Percentiles rank a stretch among this genome's conserved stretches.
phyloP scores from a whole-genome alignment of 345 rosid genomes.

The Gossypium raimondii region DNA sequence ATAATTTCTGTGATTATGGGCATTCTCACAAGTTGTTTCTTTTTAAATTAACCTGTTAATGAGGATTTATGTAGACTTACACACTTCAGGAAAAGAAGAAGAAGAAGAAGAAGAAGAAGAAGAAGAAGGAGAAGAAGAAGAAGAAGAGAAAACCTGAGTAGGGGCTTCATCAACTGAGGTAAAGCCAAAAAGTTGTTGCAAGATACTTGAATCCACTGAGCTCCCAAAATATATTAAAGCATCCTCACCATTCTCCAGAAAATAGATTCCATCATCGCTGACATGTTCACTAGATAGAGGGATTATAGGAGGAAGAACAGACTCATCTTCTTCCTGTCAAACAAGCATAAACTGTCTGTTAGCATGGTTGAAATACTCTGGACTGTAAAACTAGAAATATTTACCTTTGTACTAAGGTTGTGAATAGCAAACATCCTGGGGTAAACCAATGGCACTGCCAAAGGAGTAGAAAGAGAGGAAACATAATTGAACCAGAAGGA shows the following conservation, averaged over 20 bases:
- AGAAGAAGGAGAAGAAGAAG: too few relatives aligned
- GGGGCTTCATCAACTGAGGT: slow-evolving; percentile 58
- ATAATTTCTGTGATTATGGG: background rate
- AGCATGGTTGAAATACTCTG: slow-evolving; percentile 10
- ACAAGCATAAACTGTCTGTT: slow-evolving; percentile 14
- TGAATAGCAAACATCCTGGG: slow-evolving; percentile 90
- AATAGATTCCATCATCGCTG: slow-evolving; percentile 75
- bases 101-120: background rate
- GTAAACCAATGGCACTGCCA: slow-evolving; percentile 71
- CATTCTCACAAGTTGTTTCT: background rate
- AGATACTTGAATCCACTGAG: slow-evolving; percentile 54
- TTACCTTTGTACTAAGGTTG: slow-evolving; percentile 65
- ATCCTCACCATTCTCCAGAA: slow-evolving; percentile 94
- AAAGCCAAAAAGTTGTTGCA: slow-evolving; percentile 62
- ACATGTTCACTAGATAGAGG: slow-evolving; percentile 84
- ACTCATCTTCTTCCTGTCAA: slow-evolving; percentile 56
- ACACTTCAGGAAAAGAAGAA: slow-evolving; percentile 1
- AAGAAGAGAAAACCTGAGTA: slow-evolving; percentile 48
- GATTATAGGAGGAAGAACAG: slow-evolving; percentile 52
- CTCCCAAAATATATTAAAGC: slow-evolving; percentile 76
- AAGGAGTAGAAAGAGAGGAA: slow-evolving; percentile 66
- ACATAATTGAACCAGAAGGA: slow-evolving; percentile 79
- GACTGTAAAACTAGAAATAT: background rate
- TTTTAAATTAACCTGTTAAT: background rate
- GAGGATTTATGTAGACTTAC: background rate